Evolutionary conservation across 441 rosid genomes (phyloP), one percentile per base, ranked within the genome.

Genomic region (Rhodomyrtus psidioides): DNA sequence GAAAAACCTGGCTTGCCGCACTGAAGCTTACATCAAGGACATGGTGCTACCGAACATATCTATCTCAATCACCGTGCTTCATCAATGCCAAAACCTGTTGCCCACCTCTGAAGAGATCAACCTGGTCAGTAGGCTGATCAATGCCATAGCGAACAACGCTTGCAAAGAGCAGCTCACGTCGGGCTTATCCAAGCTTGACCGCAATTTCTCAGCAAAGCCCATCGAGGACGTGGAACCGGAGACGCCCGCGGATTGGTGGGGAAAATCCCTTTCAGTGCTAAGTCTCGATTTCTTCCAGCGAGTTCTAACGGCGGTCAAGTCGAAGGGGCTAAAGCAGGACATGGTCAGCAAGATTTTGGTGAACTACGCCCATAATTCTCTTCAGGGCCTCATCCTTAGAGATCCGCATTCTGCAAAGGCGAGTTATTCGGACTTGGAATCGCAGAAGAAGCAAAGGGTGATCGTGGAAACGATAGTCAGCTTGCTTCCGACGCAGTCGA

Each of bases 231-330:
- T 90, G 24, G 99, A 93, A 86, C 94, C 95, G 2, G 97, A 97
- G 86, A 94, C 96, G 75, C 96, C 97, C 3, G 89, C 91, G 21
- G 95, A 95, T 81, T 97, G 99, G 99, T 97, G 99, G 99, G 99
- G 99, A 30, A 95, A 94, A 89, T 93, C 97, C 19, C 89, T 97
- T 27, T 85, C 97, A 57, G 88, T 92, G 81, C 91, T 97, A 34
- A 95, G 87, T 86, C 98, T 95, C 24, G 97, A 95, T 87, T 92
- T 93, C 89, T 97, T 97, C 92, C 98, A 94, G 82, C 91, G 99
- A 60, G 99, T 95, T 75, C 84, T 96, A 62, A 90, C 95, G 34
- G 95, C 96, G 1, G 95, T 97, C 10, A 97, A 94, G 86, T 95
- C 98, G 3, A 97, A 96, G 92, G 99, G 99, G 79, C 85, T 97